Base-by-base conservation (phyloP, 192 early-diverging fungal genomes). In the Coemansia sp. region DNA sequence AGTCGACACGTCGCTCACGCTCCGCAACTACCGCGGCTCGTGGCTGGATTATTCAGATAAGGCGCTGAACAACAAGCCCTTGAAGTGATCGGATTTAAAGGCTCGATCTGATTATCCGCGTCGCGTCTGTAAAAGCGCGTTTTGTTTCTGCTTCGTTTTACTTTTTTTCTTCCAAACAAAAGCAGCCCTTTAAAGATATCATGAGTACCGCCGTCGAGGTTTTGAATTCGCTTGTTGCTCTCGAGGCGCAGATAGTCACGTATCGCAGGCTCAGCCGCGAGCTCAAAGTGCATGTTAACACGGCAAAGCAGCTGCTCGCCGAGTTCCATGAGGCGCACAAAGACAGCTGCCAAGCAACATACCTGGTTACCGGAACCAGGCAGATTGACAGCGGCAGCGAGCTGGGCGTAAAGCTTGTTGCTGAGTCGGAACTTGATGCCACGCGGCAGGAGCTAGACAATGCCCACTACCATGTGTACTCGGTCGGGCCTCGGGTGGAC, bases 11-110 rank as follows among this genome's bases (percentile, higher is more conserved):
- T 46, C 59, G 25, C 77, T 80, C 8, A 30, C 54, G 11, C 62
- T 63, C 18, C 77, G 77, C 60, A 80, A 80, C 61, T 80, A 70
- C 57, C 70, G 77, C 29, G 77, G 77, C 44, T 73, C 71, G 14
- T 80, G 77, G 77, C 71, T 73, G 29, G 65, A 80, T 53, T 80
- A 80, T 50, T 50, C 54, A 16, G 63, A 69, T 29, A 70, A 66
- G 38, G 77, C 77, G 5, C 64, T 80, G 25, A 47, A 23, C 46
- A 61, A 67, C 50, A 65, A 62, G 57, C 25, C 67, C 23, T 67
- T 80, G 18, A 64, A 64, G 33, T 78, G 35, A 40, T 40, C 35
- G 35, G 35, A 40, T 40, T n/a, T 40, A 44, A 19, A 19, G 8
- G 43, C 16, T n/a, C 18, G 16, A 44, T 44, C 43, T 19, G 43